Conservation (phyloP, 73 alveolate genomes). For the Durusdinium trenchii region DNA sequence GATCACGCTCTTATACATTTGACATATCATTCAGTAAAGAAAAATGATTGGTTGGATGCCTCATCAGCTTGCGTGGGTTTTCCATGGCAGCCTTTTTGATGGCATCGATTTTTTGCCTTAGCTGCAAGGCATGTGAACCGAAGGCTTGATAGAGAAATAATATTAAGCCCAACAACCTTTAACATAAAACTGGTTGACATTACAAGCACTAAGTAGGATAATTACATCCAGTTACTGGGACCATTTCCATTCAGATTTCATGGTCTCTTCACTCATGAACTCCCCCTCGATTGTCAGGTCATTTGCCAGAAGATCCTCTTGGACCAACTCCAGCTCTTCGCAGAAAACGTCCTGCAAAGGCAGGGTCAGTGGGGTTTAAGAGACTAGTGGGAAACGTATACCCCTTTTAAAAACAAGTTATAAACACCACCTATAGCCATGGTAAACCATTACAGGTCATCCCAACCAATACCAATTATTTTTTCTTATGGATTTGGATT, state of each 20-base stretch:
- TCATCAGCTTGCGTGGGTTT: not conserved
- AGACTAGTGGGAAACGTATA: not conserved
- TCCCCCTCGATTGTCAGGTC: slow-evolving; percentile 7
- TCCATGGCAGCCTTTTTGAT: not conserved
- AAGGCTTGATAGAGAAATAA: no score
- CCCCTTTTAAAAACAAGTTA: not conserved
- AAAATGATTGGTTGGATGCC: not conserved
- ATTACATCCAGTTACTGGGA: not conserved
- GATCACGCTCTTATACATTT: not conserved
- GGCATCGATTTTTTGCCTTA: slow-evolving; percentile 19
- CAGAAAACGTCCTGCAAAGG: not conserved
- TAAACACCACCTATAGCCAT: not conserved
- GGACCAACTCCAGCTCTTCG: not conserved
- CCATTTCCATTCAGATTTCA: not conserved
- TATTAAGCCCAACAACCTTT: no score
- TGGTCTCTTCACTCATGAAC: not conserved
- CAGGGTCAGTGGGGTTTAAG: no score
- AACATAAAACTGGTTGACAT: no score
- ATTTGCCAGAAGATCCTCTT: not conserved
- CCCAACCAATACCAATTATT: no score
- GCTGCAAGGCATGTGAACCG: not conserved
- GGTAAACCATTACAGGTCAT: no score
- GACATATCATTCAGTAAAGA: not conserved
- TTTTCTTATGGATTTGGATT: no score
- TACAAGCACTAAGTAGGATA: no score